Evolutionary conservation across 2,329 filamentous ascomycete genomes (phyloP), one percentile per base, ranked within the genome.

Genomic region (Endoconidiophora laricicola): DNA sequence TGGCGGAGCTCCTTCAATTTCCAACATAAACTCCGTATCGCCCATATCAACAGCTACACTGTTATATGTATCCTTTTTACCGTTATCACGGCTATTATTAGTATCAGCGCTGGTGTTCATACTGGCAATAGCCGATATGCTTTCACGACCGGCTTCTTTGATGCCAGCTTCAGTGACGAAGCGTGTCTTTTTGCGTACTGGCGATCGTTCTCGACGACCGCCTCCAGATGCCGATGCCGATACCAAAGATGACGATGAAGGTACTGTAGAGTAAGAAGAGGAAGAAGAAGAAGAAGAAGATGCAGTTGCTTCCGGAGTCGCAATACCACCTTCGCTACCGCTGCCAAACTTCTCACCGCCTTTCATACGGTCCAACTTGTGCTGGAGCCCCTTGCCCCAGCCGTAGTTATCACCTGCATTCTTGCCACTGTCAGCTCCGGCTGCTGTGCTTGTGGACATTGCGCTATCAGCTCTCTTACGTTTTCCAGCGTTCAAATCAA

Each of bases 81-180:
- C 22, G 14, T 47, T 10, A 18, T 18, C 16, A 18, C 42, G 36
- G 2, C 33, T 26, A 6, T 29, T 29, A 6, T 29, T 29, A 10
- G 7, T 6, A 29, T 29, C 26, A 3, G 3, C 26, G 5, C 12
- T 12, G 23, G 29, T 12, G 26, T 24, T 16, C 22, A 24, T 6
- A 29, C 22, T n/a, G 68, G 57, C 48, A 57, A 56, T 33, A 66
- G 59, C 58, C 60, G 62, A 78, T 2, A 87, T 60, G 59, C 82
- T 86, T 59, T 87, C 83, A 53, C 82, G 70, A 1, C 83, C 83
- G 3, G 83, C 83, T 63, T 86, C 82, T 49, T 78, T 74, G 54
- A 88, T 87, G 0, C 83, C 83, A 61, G 81, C 84, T 40, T 79
- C 78, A 23, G 83, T 86, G 39, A 87, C 73, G 59, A 88, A 87